Conservation (phyloP, 1,284 basidiomycete genomes). For the Fomitiporia mediterranea region DNA sequence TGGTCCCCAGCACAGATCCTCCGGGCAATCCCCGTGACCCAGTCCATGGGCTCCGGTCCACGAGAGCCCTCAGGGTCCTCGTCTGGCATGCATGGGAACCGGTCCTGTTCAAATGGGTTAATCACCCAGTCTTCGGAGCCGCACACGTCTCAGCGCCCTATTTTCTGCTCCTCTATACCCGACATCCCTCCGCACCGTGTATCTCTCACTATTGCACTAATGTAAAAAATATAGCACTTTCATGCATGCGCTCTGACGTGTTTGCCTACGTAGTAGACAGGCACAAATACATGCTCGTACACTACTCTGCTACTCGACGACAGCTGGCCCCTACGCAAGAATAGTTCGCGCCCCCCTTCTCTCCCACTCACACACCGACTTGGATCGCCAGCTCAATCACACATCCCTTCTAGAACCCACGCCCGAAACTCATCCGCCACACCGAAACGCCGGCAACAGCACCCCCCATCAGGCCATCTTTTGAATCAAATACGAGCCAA, state of each 20-base stretch:
- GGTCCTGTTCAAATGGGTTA: neutral
- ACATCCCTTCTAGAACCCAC: constrained; percentile 7
- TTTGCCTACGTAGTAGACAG: neutral
- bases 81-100: neutral
- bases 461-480: neutral
- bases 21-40: constrained; percentile 1
- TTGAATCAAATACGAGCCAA: neutral
- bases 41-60: neutral
- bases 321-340: neutral
- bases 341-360: neutral
- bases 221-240: neutral
- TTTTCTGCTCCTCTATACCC: neutral
- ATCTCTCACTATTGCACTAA: neutral
- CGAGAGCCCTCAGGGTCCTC: neutral
- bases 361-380: neutral
- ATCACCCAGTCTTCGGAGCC: constrained; percentile 2
- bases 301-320: neutral
- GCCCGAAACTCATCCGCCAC: constrained; percentile 1
- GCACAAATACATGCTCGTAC: neutral
- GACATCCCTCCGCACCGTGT: neutral
- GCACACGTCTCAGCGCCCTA: neutral
- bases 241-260: neutral
- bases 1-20: neutral
- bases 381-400: constrained; percentile 4
- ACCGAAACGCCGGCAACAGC: neutral